Base-by-base conservation (phyloP, 148 eudicot species). In the Dysphania ambrosioides region DNA sequence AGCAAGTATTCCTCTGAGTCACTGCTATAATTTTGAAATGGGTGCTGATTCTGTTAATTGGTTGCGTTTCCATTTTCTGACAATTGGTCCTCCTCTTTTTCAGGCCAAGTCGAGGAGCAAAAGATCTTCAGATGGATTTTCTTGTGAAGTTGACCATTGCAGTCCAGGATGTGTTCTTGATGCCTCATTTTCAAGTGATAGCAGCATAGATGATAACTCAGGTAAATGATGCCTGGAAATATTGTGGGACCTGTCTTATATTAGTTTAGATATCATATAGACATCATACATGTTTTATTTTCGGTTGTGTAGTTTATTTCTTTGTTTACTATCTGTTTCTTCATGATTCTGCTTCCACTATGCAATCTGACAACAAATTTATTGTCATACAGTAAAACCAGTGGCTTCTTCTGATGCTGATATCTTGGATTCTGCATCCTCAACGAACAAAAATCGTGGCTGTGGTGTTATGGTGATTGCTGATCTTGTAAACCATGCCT, bases 161-260 rank as follows among this genome's bases (percentile, higher is more conserved):
- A 95, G 97, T 83, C 98, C 98, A 59, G 97, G 90, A 77, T 92
- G 93, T 36, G 88, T 92, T 75, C 87, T 92, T 72, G 98, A 90
- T 76, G 87, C 92, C 53, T 82, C 89, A 27, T 92, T 94, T 80
- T 95, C 97, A 41, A 90, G 82, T 53, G 96, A 92, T 62, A 95
- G 99, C 85, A 90, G 91, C 78, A 53, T 83, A 56, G 92, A 89
- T 64, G 97, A 90, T 79, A 73, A 70, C 79, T 85, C 88, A 83
- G 94, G 98, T 85, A 82, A 47, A 40, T 61, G 49, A 66, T 61
- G 56, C 8, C 13, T 82, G 29, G 71, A 32, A 13, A 66, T 24
- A 42, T 6, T 62, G 27, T 24, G 36, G 47, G 64, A 47, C 19
- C 58, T 32, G 58, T 23, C 7, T 72, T 58, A 49, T 18, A 27